Base-by-base conservation (phyloP, 169 alveolate genomes). In the Perkinsus marinus region DNA sequence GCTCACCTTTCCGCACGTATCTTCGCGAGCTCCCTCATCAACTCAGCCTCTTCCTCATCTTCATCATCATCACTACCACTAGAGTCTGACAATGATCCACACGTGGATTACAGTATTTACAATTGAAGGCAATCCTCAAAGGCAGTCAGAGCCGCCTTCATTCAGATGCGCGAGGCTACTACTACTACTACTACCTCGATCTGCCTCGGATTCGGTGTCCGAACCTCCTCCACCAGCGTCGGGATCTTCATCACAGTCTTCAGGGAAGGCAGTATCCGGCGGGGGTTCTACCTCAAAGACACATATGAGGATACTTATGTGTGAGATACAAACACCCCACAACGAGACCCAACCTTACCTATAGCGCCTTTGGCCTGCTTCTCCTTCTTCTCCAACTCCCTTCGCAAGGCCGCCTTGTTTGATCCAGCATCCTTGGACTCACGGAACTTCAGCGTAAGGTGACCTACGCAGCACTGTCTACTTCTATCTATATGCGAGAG, bases 301-400 rank as follows among this genome's bases (percentile, higher is more conserved):
- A 57, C 22, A 16, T 26, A 57, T 0, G 9, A 2, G 79, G 26
- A 30, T 19, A 57, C 36, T 57, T 0, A n/a, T 13, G 79, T 57
- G 36, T 26, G 5, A n/a, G n/a, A n/a, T n/a, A n/a, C n/a, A n/a
- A n/a, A n/a, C n/a, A n/a, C n/a, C n/a, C n/a, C n/a, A n/a, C n/a
- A n/a, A n/a, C n/a, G n/a, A n/a, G n/a, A n/a, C n/a, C n/a, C n/a
- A n/a, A n/a, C n/a, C n/a, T 57, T 30, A 57, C 79, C 79, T 57
- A 57, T 57, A 26, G 79, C 79, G 22, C 79, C 79, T 30, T 57
- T 57, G 26, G 79, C 79, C 79, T n/a, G n/a, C n/a, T n/a, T n/a
- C n/a, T 89, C 93, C 90, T 89, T 89, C 46, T 46, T 43, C 91
- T 89, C 90, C 39, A 92, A 68, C 90, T 92, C 91, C 79, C 39